Conservation (phyloP, 2,329 filamentous ascomycete genomes). For the Leptographium wingfieldii region DNA sequence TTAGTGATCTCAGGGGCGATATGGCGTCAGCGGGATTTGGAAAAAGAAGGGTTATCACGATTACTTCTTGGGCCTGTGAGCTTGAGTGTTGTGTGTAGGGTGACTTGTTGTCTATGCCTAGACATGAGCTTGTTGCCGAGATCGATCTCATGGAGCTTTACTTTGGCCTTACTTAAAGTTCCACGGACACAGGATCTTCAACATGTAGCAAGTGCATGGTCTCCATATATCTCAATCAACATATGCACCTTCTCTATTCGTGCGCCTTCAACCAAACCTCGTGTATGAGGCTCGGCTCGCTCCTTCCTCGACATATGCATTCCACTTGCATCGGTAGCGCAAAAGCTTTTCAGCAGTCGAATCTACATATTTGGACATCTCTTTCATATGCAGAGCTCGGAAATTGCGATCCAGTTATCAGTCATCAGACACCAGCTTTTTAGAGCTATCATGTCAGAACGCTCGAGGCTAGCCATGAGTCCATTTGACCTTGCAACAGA, state of each 20-base stretch:
- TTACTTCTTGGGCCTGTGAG: background rate
- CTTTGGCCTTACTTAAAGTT: no score
- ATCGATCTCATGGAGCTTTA: no score
- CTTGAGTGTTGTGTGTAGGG: background rate
- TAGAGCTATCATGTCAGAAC: background rate
- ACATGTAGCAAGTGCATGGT: background rate
- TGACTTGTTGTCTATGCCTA: background rate
- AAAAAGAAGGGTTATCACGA: background rate
- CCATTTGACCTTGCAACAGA: background rate
- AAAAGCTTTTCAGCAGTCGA: background rate
- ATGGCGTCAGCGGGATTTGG: slow-evolving; percentile 2
- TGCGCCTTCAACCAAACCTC: no score
- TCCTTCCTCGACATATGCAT: background rate
- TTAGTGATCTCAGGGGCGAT: background rate
- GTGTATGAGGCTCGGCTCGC: background rate
- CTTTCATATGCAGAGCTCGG: background rate
- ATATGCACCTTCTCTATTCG: background rate
- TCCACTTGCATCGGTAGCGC: background rate
- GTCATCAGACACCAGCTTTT: background rate
- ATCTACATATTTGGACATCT: background rate
- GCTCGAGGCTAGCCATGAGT: no score
- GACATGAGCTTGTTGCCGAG: no score
- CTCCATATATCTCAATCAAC: background rate
- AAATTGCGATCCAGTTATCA: background rate
- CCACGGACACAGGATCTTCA: background rate